Evolutionary conservation across 805 yeast genomes (phyloP).

Genomic region (Danielia oregonensis): DNA sequence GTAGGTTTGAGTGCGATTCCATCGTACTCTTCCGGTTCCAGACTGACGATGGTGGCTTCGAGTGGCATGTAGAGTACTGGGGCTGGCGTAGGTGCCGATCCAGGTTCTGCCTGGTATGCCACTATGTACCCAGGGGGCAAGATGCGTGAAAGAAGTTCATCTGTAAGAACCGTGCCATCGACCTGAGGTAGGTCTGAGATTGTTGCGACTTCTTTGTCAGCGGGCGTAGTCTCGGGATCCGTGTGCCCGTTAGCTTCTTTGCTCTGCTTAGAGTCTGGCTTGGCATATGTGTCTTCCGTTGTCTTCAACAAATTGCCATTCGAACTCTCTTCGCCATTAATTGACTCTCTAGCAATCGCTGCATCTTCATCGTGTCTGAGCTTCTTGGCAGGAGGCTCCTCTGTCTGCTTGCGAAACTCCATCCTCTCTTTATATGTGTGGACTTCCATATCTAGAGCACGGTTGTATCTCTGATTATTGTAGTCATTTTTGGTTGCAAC

Average conservation of each 20-base stretch:
- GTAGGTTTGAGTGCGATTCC: conserved; percentile 44
- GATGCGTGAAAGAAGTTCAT: conserved; percentile 43
- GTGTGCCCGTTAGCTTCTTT: no score
- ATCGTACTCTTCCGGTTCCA: conserved; percentile 12
- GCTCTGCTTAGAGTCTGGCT: no score
- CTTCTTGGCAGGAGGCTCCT: neutral
- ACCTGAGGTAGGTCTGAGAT: conserved; percentile 20
- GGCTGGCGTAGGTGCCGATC: conserved; percentile 22
- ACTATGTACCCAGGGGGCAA: conserved; percentile 52
- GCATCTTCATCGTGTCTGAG: no score
- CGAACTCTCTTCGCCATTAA: neutral
- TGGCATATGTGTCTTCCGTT: neutral
- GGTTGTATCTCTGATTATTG: conserved; percentile 35
- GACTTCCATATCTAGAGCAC: conserved; percentile 18
- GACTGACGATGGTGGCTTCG: conserved; percentile 21
- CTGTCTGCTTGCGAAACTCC: conserved; percentile 1
- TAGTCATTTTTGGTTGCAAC: conserved; percentile 32
- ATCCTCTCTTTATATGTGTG: conserved; percentile 15
- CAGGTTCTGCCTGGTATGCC: conserved; percentile 42
- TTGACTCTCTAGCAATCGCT: neutral
- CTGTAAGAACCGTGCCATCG: conserved; percentile 36
- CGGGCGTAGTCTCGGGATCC: neutral
- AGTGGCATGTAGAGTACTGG: conserved; percentile 61
- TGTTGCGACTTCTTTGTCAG: neutral
- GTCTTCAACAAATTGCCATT: no score